Percentiles rank a stretch among this genome's conserved stretches.
Conservation (phyloP, 495 filamentous ascomycete genomes). For the Geoglossum glabrum region DNA sequence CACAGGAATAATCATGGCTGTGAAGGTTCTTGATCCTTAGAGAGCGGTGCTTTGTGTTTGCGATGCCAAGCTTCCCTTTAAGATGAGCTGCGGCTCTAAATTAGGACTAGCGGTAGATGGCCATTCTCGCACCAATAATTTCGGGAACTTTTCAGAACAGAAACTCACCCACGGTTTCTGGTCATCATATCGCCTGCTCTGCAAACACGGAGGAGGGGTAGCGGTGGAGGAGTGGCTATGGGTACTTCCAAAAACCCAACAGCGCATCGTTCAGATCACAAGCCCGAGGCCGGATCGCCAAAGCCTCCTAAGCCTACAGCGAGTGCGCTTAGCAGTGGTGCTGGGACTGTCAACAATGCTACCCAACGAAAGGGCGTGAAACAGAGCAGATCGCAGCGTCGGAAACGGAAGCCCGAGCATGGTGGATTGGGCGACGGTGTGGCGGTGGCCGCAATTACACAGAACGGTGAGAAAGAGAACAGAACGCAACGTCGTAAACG, state of each 20-base stretch:
- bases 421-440: background rate
- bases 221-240: background rate
- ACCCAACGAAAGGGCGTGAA: background rate
- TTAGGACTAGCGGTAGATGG: background rate
- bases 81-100: background rate
- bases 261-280: background rate
- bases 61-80: too few relatives aligned
- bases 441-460: background rate
- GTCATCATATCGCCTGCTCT: background rate
- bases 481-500: background rate
- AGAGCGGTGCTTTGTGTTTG: background rate
- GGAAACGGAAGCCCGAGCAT: background rate
- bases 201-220: background rate
- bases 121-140: background rate
- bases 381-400: background rate
- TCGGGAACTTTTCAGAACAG: background rate
- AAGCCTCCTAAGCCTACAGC: background rate
- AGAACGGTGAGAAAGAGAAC: background rate
- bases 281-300: background rate
- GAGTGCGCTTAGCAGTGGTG: background rate
- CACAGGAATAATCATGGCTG: slow-evolving; percentile 87
- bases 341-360: background rate
- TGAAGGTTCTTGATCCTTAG: background rate
- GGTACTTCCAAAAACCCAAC: background rate
- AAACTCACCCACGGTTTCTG: background rate